A percentile compares a stretch with the other conserved stretches of the same genome.
phyloP scores from a whole-genome alignment of 75 land plant genomes.

The Pinus albicaulis region DNA sequence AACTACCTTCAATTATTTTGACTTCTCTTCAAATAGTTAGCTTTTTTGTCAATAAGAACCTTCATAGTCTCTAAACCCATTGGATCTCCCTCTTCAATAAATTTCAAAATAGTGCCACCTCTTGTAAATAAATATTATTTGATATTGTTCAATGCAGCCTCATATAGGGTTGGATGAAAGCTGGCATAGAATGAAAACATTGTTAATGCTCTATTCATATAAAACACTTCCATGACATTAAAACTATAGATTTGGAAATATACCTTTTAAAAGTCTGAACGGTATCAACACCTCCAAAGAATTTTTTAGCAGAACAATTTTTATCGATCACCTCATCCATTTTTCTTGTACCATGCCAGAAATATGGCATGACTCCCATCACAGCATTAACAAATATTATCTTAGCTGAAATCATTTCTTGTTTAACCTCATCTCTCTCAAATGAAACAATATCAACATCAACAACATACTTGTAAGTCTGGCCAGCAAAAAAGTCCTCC shows the following conservation, averaged over 20 bases:
- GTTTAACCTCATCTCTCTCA: constrained; percentile 23
- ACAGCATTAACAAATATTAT: constrained; percentile 58
- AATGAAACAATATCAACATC: constrained; percentile 49
- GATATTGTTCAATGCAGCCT: constrained; percentile 34
- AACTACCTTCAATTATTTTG: not conserved
- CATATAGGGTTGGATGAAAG: constrained; percentile 36
- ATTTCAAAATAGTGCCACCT: constrained; percentile 48
- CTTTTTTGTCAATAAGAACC: constrained; percentile 32
- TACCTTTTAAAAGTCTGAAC: constrained; percentile 55
- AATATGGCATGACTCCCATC: constrained; percentile 50
- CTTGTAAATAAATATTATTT: constrained; percentile 54
- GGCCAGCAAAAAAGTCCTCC: constrained; percentile 29
- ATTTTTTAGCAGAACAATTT: constrained; percentile 42
- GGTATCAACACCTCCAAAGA: constrained; percentile 59
- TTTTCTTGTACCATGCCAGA: constrained; percentile 59
- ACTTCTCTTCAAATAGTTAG: not conserved
- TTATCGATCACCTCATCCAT: constrained; percentile 50
- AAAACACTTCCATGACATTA: too few species aligned
- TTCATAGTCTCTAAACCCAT: constrained; percentile 36
- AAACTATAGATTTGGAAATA: not conserved
- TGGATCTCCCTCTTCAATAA: constrained; percentile 45
- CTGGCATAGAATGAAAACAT: constrained; percentile 11
- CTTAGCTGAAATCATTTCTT: constrained; percentile 35
- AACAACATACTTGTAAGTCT: constrained; percentile 36
- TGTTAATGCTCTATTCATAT: too few species aligned